A percentile compares a stretch with the other conserved stretches of the same genome.
These are phyloP conservation scores for Claviceps sp. DNA, from an alignment of 2,329 filamentous ascomycete species.

Conservation along the genomic window DNA sequence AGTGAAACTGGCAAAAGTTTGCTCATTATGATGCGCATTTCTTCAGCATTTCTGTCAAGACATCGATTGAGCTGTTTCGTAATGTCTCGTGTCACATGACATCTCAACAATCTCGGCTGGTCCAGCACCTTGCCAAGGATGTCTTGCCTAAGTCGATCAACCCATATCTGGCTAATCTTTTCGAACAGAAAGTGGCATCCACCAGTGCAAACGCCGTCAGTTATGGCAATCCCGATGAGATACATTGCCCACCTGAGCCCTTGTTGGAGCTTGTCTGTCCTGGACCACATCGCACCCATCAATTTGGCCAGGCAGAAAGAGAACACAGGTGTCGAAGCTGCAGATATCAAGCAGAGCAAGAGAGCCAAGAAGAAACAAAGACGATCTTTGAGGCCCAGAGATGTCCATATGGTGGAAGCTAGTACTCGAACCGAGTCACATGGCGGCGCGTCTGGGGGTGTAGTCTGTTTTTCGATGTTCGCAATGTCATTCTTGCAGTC, in stretches of 20 bases:
- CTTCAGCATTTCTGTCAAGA: conserved; percentile 72
- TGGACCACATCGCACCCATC: conserved; percentile 53
- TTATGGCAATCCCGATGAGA: conserved; percentile 53
- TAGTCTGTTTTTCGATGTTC: background rate
- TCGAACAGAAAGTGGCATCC: conserved; percentile 61
- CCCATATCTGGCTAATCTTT: conserved; percentile 59
- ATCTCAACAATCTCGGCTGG: conserved; percentile 63
- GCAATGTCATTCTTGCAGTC: background rate
- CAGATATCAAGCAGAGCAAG: conserved; percentile 47
- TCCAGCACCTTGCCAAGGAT: conserved; percentile 57
- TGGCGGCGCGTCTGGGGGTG: background rate
- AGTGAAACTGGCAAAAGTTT: conserved; percentile 62
- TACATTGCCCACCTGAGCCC: conserved; percentile 55
- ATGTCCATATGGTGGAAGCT: conserved; percentile 53
- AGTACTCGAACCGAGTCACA: conserved; percentile 9
- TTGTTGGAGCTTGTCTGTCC: conserved; percentile 30
- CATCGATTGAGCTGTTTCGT: conserved; percentile 52
- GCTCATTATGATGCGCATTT: conserved; percentile 72
- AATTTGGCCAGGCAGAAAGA: conserved; percentile 64
- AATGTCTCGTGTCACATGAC: conserved; percentile 54
- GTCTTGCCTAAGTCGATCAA: conserved; percentile 54
- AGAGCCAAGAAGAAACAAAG: conserved; percentile 46
- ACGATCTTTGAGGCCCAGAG: conserved; percentile 37
- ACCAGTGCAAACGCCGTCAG: conserved; percentile 54
- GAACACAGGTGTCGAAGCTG: conserved; percentile 59